These are phyloP conservation scores for Ogataea kodamae DNA, from an alignment of 805 yeast species.

Conservation along the genomic window DNA sequence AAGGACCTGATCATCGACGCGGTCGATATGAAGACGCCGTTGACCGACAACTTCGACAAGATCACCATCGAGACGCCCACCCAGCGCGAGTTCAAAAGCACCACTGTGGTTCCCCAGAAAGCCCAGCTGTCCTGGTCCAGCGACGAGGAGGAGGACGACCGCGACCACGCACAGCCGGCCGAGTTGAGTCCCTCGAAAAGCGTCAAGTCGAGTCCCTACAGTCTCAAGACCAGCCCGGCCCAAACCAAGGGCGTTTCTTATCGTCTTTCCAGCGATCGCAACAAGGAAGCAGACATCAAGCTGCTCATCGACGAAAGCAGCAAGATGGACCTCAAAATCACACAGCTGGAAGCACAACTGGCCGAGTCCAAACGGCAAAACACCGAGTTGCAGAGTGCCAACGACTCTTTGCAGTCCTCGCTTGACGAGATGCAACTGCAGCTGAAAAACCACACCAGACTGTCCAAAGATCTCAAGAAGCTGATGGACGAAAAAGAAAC, in stretches of 20 bases:
- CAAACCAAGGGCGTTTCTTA: slow-evolving; percentile 1
- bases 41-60: slow-evolving; percentile 10
- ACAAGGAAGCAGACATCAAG: slow-evolving; percentile 41
- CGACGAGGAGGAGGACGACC: slow-evolving; percentile 55
- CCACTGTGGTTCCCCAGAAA: slow-evolving; percentile 78
- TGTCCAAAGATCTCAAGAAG: slow-evolving; percentile 9
- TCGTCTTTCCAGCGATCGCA: slow-evolving; percentile 17
- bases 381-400: slow-evolving; percentile 6
- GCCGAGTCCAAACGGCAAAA: slow-evolving; percentile 13
- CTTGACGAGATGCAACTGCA: slow-evolving; percentile 9
- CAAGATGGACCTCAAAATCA: slow-evolving; percentile 45
- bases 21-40: slow-evolving; percentile 18
- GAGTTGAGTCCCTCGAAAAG: not conserved
- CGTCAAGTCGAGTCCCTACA: not conserved
- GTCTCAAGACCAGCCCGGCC: not conserved
- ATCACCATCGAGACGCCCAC: slow-evolving; percentile 27
- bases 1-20: slow-evolving; percentile 3
- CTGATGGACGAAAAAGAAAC: slow-evolving; percentile 11
- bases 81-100: slow-evolving; percentile 43
- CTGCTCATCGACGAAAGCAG: slow-evolving; percentile 44
- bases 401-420: slow-evolving; percentile 4
- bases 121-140: slow-evolving; percentile 87
- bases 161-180: slow-evolving; percentile 6
- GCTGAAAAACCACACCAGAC: slow-evolving; percentile 7
- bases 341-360: slow-evolving; percentile 34